Conservation (phyloP, 2,329 filamentous ascomycete genomes). For the Colletotrichum euphorbiae region DNA sequence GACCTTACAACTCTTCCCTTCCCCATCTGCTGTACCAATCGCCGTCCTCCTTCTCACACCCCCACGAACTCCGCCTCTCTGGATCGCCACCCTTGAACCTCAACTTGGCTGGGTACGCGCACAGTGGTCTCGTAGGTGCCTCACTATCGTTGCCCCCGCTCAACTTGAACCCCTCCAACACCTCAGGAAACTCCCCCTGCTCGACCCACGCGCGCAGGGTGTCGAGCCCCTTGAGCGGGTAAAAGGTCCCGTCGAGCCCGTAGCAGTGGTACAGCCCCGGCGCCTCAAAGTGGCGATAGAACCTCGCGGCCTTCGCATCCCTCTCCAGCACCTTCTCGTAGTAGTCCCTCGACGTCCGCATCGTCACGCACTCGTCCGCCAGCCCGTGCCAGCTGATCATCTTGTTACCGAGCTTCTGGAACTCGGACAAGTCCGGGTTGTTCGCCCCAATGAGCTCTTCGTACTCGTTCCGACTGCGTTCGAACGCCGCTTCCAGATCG, state of each 20-base stretch:
- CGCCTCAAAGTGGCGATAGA: conserved; percentile 63
- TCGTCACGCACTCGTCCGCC: conserved; percentile 53
- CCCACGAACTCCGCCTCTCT: conserved; percentile 20
- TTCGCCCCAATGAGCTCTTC: conserved; percentile 44
- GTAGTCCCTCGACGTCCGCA: conserved; percentile 50
- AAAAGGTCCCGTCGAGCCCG: conserved; percentile 32
- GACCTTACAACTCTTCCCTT: conserved; percentile 3
- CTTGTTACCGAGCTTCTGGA: conserved; percentile 52
- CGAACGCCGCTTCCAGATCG: conserved; percentile 27
- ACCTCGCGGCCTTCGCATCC: conserved; percentile 47
- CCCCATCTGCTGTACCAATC: conserved; percentile 14
- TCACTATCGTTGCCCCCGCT: conserved; percentile 34
- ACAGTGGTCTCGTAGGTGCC: conserved; percentile 32
- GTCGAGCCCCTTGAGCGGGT: conserved; percentile 35
- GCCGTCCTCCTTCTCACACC: conserved; percentile 15
- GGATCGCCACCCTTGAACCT: conserved; percentile 29
- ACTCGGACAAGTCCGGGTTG: conserved; percentile 47
- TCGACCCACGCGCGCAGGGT: conserved; percentile 37
- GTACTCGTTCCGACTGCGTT: conserved; percentile 35
- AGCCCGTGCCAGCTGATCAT: conserved; percentile 57
- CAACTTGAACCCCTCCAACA: conserved; percentile 30
- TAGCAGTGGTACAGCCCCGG: conserved; percentile 64
- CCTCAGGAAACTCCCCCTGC: conserved; percentile 14
- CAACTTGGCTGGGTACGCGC: conserved; percentile 25
- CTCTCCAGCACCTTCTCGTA: conserved; percentile 35